Conservation (phyloP, 805 yeast species). For the Kuraishia ogatae region DNA sequence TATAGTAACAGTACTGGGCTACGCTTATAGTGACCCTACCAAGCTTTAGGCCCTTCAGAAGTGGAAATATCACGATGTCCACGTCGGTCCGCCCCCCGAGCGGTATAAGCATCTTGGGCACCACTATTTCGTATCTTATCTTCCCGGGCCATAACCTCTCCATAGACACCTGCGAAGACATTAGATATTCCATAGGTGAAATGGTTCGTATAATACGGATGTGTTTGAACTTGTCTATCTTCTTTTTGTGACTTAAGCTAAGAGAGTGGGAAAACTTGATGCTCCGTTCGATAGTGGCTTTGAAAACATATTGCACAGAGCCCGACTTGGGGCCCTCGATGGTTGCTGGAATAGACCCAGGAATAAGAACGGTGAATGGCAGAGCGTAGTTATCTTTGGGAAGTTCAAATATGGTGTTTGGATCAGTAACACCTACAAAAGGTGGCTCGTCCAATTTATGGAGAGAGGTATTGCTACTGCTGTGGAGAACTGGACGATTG, state of each 20-base stretch:
- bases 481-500: not conserved
- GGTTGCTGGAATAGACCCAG: conserved; percentile 39
- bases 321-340: conserved; percentile 40
- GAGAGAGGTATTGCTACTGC: not conserved
- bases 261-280: not conserved
- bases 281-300: conserved; percentile 28
- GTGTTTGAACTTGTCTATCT: conserved; percentile 20
- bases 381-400: conserved; percentile 45
- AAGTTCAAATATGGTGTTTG: conserved; percentile 27
- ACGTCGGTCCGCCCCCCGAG: conserved; percentile 36
- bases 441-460: not conserved
- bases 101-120: conserved; percentile 36
- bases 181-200: conserved; percentile 27
- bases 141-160: conserved; percentile 46
- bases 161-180: conserved; percentile 35
- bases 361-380: conserved; percentile 36
- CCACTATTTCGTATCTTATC: conserved; percentile 37
- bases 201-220: conserved; percentile 35
- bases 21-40: conserved; percentile 25
- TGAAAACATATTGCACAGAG: conserved; percentile 31
- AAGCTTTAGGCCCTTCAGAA: conserved; percentile 33
- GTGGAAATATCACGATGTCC: conserved; percentile 34
- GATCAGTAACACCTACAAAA: conserved; percentile 4
- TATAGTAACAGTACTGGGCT: conserved; percentile 20
- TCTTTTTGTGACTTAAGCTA: not conserved